Evolutionary conservation across 805 yeast species (phyloP).

Genomic region (Lipomyces sp.): DNA sequence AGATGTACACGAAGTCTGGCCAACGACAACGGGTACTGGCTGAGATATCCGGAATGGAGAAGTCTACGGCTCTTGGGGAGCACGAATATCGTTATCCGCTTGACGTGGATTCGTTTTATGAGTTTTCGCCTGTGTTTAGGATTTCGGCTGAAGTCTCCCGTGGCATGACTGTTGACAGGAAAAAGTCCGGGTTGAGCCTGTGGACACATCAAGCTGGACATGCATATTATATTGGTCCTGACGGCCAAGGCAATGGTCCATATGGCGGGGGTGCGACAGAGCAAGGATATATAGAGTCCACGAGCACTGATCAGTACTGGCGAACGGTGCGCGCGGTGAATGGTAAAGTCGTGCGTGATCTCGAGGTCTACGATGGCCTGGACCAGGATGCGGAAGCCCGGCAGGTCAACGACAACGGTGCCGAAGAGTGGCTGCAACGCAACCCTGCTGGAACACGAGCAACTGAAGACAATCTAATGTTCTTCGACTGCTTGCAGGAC

Average conservation of each 20-base stretch:
- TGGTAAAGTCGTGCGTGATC: conserved; percentile 31
- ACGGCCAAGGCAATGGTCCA: conserved; percentile 30
- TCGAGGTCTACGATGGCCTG: conserved; percentile 15
- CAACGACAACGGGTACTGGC: conserved; percentile 25
- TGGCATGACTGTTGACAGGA: conserved; percentile 14
- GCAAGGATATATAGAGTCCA: conserved; percentile 20
- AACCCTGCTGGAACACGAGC: not conserved
- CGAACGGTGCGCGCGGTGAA: conserved; percentile 33
- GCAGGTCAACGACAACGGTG: conserved; percentile 4
- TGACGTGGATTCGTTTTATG: conserved; percentile 21
- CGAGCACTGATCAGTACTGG: conserved; percentile 24
- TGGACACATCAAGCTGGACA: conserved; percentile 34
- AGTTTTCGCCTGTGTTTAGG: conserved; percentile 22
- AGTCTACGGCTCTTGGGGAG: conserved; percentile 15
- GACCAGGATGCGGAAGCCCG: too few relatives aligned
- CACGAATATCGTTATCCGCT: conserved; percentile 24
- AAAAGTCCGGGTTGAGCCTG: conserved; percentile 6
- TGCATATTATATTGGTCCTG: conserved; percentile 28
- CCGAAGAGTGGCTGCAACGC: not conserved
- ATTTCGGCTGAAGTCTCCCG: conserved; percentile 27
- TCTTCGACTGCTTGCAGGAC: conserved; percentile 19
- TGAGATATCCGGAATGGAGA: not conserved
- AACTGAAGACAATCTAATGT: conserved; percentile 9
- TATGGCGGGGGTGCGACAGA: conserved; percentile 35
- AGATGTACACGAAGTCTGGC: conserved; percentile 19